phyloP scores from a whole-genome alignment of 495 filamentous ascomycete genomes.

The Penicillium cosmopolitanum region DNA sequence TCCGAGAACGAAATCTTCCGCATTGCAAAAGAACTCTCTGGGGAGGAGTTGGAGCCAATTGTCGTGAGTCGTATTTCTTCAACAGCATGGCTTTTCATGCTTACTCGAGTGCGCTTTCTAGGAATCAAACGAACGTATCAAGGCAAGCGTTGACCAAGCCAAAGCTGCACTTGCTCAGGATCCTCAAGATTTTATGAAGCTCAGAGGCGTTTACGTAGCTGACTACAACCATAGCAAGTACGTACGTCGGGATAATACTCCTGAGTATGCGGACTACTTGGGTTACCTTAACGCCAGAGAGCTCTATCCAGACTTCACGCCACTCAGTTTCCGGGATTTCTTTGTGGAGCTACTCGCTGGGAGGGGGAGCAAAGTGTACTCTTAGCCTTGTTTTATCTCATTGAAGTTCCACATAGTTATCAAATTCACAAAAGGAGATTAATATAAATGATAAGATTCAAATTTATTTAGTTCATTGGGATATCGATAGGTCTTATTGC shows the following conservation, averaged over 20 bases:
- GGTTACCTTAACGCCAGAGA: slow-evolving; percentile 49
- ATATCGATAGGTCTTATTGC: too few relatives aligned
- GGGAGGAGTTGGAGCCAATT: not conserved
- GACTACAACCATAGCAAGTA: slow-evolving; percentile 40
- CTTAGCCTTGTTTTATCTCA: not conserved
- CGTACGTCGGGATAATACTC: slow-evolving; percentile 47
- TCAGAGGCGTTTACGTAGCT: slow-evolving; percentile 7
- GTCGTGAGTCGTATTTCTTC: not conserved
- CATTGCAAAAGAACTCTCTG: not conserved
- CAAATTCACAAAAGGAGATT: not conserved
- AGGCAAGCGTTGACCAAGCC: not conserved
- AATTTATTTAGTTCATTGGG: too few relatives aligned
- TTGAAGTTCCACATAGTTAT: too few relatives aligned
- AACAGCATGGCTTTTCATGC: not conserved
- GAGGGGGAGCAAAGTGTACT: not conserved
- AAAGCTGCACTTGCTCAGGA: not conserved
- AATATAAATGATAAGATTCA: not conserved
- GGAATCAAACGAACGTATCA: not conserved
- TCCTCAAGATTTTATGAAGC: not conserved
- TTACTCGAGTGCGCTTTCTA: not conserved
- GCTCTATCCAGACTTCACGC: slow-evolving; percentile 45
- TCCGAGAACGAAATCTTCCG: not conserved
- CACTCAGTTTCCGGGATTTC: slow-evolving; percentile 22
- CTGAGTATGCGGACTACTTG: slow-evolving; percentile 44
- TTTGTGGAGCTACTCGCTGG: slow-evolving; percentile 13